Base-by-base conservation (phyloP, 176 grass and related monocot genomes). In the Canna indica region DNA sequence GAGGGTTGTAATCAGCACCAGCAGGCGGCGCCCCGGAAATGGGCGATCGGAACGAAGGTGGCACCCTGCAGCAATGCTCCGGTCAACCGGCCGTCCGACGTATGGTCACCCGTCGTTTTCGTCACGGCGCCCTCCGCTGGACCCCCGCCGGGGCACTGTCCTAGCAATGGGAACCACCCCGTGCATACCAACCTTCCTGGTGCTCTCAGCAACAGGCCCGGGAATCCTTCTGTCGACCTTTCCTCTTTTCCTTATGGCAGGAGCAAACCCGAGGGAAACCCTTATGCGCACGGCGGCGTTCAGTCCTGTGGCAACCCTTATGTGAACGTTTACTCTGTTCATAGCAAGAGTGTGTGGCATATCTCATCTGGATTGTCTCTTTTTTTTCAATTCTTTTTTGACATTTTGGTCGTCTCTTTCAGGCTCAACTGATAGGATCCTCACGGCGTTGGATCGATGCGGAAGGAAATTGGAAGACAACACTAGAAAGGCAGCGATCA, bases 401-500 rank as follows among this genome's bases (percentile, higher is more conserved):
- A 6, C 26, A 16, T 59, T 59, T 69, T 20, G 20, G 1, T 66
- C 35, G 22, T 39, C 25, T 66, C 8, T 66, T 66, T 5, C 54
- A 77, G 75, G 35, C 13, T 15, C 64, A 27, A 25, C 41, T 52
- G 75, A 69, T n/a, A 77, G 7, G 36, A 63, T 91, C 67, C 45
- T 41, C 60, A 88, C 77, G 80, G 85, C 80, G 70, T 63, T 91
- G 32, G 74, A 76, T 8, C 79, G 89, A 36, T 91, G 81, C 67
- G 82, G 89, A 27, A 91, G 77, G 85, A 36, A 67, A 71, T 75
- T 88, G 24, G 85, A 88, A 75, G 85, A 88, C 47, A 75, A 74
- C 80, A 81, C 77, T 27, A 80, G 85, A 72, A 85, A 87, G 80
- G 89, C 85, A 38, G 77, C 76, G 70, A 66, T 70, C 74, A 44